Evolutionary conservation across 139 green algal genomes (phyloP).

Genomic region (Picochlorum sp.): DNA sequence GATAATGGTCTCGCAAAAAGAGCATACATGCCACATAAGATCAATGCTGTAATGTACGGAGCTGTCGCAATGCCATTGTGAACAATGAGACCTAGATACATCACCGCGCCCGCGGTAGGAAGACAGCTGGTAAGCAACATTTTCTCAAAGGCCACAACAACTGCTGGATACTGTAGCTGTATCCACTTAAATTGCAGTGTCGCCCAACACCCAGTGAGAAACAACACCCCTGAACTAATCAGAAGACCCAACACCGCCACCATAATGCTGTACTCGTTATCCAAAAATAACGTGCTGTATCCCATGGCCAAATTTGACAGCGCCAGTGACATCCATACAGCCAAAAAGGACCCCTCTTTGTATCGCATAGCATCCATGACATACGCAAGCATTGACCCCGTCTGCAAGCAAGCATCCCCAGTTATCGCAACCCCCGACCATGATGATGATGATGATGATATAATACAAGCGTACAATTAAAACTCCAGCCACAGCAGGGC

Average conservation of each 20-base stretch:
- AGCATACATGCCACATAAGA: slow-evolving; percentile 62
- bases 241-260: slow-evolving; percentile 24
- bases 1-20: slow-evolving; percentile 60
- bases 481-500: slow-evolving; percentile 44
- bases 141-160: slow-evolving; percentile 78
- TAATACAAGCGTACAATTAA: slow-evolving; percentile 36
- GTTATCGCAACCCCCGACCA: too few species aligned
- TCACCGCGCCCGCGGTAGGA: slow-evolving; percentile 46
- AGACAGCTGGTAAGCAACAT: slow-evolving; percentile 62
- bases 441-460: neutral
- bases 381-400: slow-evolving; percentile 75
- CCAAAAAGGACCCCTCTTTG: slow-evolving; percentile 64
- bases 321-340: slow-evolving; percentile 69
- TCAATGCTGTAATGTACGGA: slow-evolving; percentile 71
- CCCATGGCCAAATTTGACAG: slow-evolving; percentile 47
- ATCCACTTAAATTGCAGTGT: slow-evolving; percentile 90
- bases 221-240: slow-evolving; percentile 20
- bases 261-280: slow-evolving; percentile 2
- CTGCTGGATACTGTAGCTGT: slow-evolving; percentile 69
- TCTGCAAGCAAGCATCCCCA: slow-evolving; percentile 10
- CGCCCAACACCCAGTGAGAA: slow-evolving; percentile 56
- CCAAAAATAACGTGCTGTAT: slow-evolving; percentile 30
- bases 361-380: slow-evolving; percentile 77
- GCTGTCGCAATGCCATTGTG: slow-evolving; percentile 43
- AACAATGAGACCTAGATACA: slow-evolving; percentile 42